Evolutionary conservation across 2,329 filamentous ascomycete species (phyloP), one percentile per base, ranked within the genome.

Genomic region (Camillea tinctor): DNA sequence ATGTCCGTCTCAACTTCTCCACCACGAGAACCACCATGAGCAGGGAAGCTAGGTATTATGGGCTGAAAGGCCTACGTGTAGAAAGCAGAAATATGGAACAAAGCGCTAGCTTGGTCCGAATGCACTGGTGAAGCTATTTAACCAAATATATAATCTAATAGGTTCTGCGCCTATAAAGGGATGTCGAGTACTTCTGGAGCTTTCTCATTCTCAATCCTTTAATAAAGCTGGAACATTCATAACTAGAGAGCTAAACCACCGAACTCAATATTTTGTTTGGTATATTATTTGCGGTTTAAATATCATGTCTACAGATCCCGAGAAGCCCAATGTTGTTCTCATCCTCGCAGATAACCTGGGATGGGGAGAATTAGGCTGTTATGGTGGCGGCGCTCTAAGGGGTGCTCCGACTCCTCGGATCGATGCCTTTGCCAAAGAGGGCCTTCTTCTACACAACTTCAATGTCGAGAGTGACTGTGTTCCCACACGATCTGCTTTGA

Each of bases 401-500:
- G 74, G 74, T 4, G 73, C 73, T 3, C 66, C 71, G 1, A 76
- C 73, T 0, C 73, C 72, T 9, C 64, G 73, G 3, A 75, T 75
- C 49, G 66, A 63, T 49, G 66, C 63, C 17, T 66, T 75, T 6
- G 69, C 73, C 3, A 69, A 66, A 0, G 66, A 75, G 44, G 73
- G 73, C 4, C 64, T 75, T 0, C 60, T 74, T 0, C 51, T 74
- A 13, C 72, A 75, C 56, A 75, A 75, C 60, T 75, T 75, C 67
- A 75, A 75, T n/a, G 72, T 75, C 3, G 72, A 75, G 57, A 74
- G 73, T 55, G 73, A 75, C 36, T 75, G 72, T 15, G 72, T 75
- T 0, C 70, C 73, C 2, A 75, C 73, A 0, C 71, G 73, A 0
- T 74, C 73, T 0, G 73, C 73, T 0, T 54, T 75, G 4, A 75